Base-by-base conservation (phyloP, 805 yeast genomes). In the Tetrapisispora phaffii region DNA sequence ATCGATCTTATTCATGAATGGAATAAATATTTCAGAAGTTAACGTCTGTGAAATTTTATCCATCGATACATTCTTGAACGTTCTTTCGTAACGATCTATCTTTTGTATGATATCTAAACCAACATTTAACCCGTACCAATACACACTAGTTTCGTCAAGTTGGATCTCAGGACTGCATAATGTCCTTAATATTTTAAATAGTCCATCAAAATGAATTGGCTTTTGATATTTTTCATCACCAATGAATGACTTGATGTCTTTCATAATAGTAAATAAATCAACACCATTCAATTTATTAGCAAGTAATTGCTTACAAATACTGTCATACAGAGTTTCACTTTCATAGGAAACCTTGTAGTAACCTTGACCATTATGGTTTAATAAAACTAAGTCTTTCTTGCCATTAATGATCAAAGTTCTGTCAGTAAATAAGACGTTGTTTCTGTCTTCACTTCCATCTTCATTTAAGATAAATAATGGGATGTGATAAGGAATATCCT, bases 401-500 rank as follows among this genome's bases (percentile, higher is more conserved):
- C 59, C 35, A 6, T 42, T 44, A 20, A 57, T 37, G 1, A 60
- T 50, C 15, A 38, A 28, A 17, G 29, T 10, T 47, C 65, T 54
- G 39, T 61, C 66, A 3, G 62, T 60, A 52, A 62, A 47, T 35
- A 62, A 42, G 4, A 51, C 50, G 28, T 59, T 52, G 19, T 51
- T 44, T 7, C 41, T 41, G 39, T 59, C 63, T 9, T 29, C 16
- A 17, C 47, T 33, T n/a, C 56, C 56, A 22, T 48, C 45, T 15
- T 55, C 47, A 35, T 54, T 41, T 17, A 42, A 42, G n/a, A 51
- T 50, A 23, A 62, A 56, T 38, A 84, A 58, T 3, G 90, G 89
- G 38, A 82, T 65, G 50, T 79, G 82, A 55, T 68, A 82, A 3
- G 82, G 81, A 34, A 69, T 63, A 52, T 80, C 79, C 56, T 79